Conservation (phyloP, 1,284 basidiomycete genomes). For the Cerioporus squamosus region DNA sequence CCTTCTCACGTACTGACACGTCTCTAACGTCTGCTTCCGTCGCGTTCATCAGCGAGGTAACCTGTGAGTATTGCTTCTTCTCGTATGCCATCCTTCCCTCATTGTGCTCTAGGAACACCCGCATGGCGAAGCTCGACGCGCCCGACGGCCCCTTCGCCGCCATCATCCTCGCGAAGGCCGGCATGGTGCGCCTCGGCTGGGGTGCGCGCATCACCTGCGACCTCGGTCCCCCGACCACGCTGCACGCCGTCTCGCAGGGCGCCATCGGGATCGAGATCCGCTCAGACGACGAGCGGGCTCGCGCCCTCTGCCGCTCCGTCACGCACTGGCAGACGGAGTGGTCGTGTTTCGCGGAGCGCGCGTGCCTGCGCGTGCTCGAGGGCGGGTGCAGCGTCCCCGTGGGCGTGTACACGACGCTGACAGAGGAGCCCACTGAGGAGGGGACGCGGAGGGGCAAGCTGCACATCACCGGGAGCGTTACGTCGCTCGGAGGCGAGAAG, state of each 20-base stretch:
- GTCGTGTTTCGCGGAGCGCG: slow-evolving; percentile 83
- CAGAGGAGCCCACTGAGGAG: slow-evolving; percentile 31
- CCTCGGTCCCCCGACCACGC: slow-evolving; percentile 75
- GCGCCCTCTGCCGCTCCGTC: slow-evolving; percentile 66
- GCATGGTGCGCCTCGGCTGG: slow-evolving; percentile 85
- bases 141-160: slow-evolving; percentile 85
- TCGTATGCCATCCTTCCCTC: neutral
- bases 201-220: slow-evolving; percentile 82
- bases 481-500: slow-evolving; percentile 69
- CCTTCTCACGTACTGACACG: neutral
- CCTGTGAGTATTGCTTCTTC: slow-evolving; percentile 53
- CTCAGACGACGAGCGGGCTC: slow-evolving; percentile 64
- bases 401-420: slow-evolving; percentile 72
- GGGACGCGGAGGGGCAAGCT: slow-evolving; percentile 45
- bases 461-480: slow-evolving; percentile 78
- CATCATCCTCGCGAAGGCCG: slow-evolving; percentile 93
- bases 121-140: slow-evolving; percentile 90
- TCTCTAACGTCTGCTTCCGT: neutral
- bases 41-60: slow-evolving; percentile 67
- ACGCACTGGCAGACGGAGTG: slow-evolving; percentile 81
- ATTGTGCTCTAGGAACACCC: slow-evolving; percentile 70
- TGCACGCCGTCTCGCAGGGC: slow-evolving; percentile 94
- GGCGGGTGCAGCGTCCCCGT: slow-evolving; percentile 98
- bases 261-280: slow-evolving; percentile 92
- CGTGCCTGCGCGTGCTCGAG: slow-evolving; percentile 86